Conservation (phyloP, 2,329 filamentous ascomycete species). For the Talaromyces sp. region DNA sequence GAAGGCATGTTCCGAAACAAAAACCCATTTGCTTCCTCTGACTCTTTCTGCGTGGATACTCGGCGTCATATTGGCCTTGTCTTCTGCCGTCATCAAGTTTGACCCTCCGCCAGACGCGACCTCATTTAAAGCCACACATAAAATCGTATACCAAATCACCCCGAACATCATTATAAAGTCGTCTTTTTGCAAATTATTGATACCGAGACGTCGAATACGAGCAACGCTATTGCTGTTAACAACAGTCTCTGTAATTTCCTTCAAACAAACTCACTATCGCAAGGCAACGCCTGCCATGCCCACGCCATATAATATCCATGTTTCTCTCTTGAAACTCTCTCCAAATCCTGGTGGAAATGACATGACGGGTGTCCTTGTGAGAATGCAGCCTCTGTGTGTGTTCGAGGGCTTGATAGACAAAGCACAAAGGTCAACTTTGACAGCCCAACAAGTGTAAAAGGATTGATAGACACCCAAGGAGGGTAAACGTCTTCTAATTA, state of each 20-base stretch:
- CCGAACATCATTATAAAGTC: constrained; percentile 54
- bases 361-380: not conserved
- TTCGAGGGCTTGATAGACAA: not conserved
- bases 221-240: constrained; percentile 23
- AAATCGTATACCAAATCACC: constrained; percentile 50
- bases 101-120: constrained; percentile 52
- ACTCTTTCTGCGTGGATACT: constrained; percentile 38
- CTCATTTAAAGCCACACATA: constrained; percentile 51
- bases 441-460: not conserved
- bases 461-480: not conserved
- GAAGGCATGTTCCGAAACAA: constrained; percentile 59
- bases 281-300: constrained; percentile 31
- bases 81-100: constrained; percentile 52
- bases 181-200: constrained; percentile 49
- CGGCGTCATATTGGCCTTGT: constrained; percentile 43
- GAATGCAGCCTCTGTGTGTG: not conserved
- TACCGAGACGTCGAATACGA: constrained; percentile 38
- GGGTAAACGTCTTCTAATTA: not conserved
- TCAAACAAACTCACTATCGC: constrained; percentile 34
- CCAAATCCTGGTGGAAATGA: constrained; percentile 18
- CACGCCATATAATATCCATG: constrained; percentile 37
- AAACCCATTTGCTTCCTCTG: constrained; percentile 57
- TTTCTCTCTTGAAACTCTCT: constrained; percentile 27
- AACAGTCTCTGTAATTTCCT: constrained; percentile 15
- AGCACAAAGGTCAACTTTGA: not conserved